Base-by-base conservation (phyloP, 75 land plant genomes). In the Sequoiadendron giganteum region DNA sequence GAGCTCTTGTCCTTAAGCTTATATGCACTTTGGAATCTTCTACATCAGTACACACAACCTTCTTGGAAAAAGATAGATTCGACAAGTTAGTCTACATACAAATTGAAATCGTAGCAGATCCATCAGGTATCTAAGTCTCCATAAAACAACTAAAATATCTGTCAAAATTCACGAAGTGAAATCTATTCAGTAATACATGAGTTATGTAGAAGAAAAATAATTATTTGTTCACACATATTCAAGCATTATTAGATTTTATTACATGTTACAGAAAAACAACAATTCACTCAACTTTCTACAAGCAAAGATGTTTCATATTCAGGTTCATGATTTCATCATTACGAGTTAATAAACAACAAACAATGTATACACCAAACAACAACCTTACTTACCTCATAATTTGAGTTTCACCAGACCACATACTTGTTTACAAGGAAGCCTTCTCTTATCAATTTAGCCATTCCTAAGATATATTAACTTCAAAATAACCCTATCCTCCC, bases 31-130 rank as follows among this genome's bases (percentile, higher is more conserved):
- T 9, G 19, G 58, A 28, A 52, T n/a, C 52, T 34, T 43, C 65
- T 28, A 8, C 25, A 49, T 84, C 87, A 89, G 87, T 90, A 92
- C 93, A 88, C 14, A 15, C 86, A 70, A 47, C 30, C 85, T 83
- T 54, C 85, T 52, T 30, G 49, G 10, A 21, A 56, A 85, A 38
- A 36, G 84, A 82, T 82, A 45, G 15, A 82, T 81, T 25, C 48
- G n/a, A 81, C 38, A 65, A 54, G 61, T 48, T 13, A 84, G 85
- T 36, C 10, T 42, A 25, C 40, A 38, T 81, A 43, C 6, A 81
- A 28, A 28, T 45, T 11, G 3, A 47, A 47, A 82, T n/a, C 19
- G 48, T 54, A 82, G 48, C 9, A 47, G 13, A 82, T 45, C 32
- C 30, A 43, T 8, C 84, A 47, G 21, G 49, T 10, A 47, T 81